These are phyloP conservation scores for Naganishia antarctica DNA, from an alignment of 768 basidiomycete genomes.

Conservation along the genomic window DNA sequence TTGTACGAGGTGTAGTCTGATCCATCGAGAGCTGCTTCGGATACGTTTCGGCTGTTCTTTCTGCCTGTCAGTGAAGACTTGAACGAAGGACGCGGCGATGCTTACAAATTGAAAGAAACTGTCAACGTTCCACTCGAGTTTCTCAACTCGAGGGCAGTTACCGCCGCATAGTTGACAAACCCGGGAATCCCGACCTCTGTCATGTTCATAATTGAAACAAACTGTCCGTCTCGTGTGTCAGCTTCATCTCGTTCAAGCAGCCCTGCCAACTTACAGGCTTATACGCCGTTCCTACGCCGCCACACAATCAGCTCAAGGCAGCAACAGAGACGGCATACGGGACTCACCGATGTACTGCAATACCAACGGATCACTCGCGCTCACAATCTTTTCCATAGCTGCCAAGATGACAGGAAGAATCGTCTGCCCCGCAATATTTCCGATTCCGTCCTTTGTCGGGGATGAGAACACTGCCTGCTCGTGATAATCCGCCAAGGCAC, in stretches of 20 bases:
- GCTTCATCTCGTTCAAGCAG: neutral
- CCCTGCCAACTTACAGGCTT: slow-evolving; percentile 54
- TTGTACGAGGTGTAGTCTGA: slow-evolving; percentile 27
- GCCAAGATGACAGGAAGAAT: slow-evolving; percentile 66
- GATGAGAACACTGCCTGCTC: slow-evolving; percentile 66
- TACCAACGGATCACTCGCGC: slow-evolving; percentile 72
- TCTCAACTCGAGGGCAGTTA: slow-evolving; percentile 35
- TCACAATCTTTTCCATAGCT: slow-evolving; percentile 71
- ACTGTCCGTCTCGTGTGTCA: slow-evolving; percentile 44
- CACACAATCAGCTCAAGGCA: neutral
- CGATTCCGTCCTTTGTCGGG: slow-evolving; percentile 61
- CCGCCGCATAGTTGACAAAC: slow-evolving; percentile 42
- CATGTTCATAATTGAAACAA: slow-evolving; percentile 84
- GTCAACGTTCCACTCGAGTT: slow-evolving; percentile 26
- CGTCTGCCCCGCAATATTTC: slow-evolving; percentile 79
- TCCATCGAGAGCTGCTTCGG: slow-evolving; percentile 25
- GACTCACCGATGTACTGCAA: slow-evolving; percentile 64
- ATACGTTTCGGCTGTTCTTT: slow-evolving; percentile 33
- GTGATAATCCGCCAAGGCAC: slow-evolving; percentile 70
- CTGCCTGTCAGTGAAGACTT: neutral
- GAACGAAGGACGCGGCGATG: neutral
- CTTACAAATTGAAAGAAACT: slow-evolving; percentile 40
- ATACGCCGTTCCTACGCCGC: slow-evolving; percentile 61
- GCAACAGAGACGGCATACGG: neutral
- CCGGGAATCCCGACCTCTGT: slow-evolving; percentile 53